Evolutionary conservation across 1,139 yeast genomes (phyloP), one percentile per base, ranked within the genome.

Genomic region (Sugiyamaella novakii): DNA sequence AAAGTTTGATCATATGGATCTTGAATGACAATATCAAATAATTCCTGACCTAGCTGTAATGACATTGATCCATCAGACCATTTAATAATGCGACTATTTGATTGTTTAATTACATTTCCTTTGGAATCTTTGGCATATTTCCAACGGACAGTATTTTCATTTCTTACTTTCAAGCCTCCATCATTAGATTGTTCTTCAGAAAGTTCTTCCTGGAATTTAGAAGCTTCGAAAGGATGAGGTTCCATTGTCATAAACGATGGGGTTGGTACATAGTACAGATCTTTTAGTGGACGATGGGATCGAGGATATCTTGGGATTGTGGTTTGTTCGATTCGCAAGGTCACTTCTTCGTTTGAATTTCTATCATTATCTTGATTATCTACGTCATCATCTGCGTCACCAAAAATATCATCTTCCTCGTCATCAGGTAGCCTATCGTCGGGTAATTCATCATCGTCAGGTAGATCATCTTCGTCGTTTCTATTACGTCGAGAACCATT

Each of bases 31-130:
- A 87, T 83, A 64, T 91, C 98, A 61, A 91, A 92, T 58, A 85
- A 77, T 68, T 92, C 98, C 43, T 75, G 77, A 15, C 99, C 99
- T 39, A 94, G 72, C 61, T 88, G 91, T 54, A 92, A 72, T 2
- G 97, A 88, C 56, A 84, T 68, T 3, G 87, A 76, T 0, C 98
- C 99, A 68, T 92, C 98, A 50, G 86, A 84, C 99, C 99, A 92
- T 65, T 87, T 84, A 25, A 92, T 78, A 51, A 91, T 83, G 63
- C 92, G 89, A 2, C 97, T 84, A 63, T 92, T 92, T 5, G 95
- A 84, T 65, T 89, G 95, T 61, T 87, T 87, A 60, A 63, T 60
- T 57, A 86, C 80, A 50, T 79, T 76, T 22, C 81, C 86, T 47
- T 78, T 72, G 38, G 78, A 79, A 41, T 79, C 80, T 45, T 79